Base-by-base conservation (phyloP, 306 rosid genomes). In the Adenanthera pavonina region DNA sequence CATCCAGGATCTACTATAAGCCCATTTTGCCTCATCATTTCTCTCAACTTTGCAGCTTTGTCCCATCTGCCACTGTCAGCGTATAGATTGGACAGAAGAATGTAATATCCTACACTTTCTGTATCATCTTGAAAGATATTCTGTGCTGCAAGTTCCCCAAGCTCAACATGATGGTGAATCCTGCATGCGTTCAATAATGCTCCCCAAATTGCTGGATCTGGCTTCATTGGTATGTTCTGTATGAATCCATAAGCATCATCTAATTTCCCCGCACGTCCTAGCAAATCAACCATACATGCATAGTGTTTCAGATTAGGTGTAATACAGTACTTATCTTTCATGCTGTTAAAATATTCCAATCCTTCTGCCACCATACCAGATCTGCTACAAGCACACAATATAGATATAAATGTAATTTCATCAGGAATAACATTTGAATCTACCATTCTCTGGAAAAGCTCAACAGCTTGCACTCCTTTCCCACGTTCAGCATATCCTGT, bases 181-280 rank as follows among this genome's bases (percentile, higher is more conserved):
- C 92, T 86, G 77, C 97, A 95, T 6, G 95, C 95, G 77, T 92
- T 95, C 78, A 95, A 74, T 70, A 95, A 87, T 72, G 97, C 98
- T 74, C 97, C 98, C 97, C 98, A 95, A 82, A 95, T 85, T 73
- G 97, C 92, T 10, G 95, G 84, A 69, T 92, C 98, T 44, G 95
- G 95, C 80, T 81, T 81, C 47, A 92, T 79, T 41, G 98, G 91
- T 89, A 92, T 92, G 56, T 88, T 86, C 81, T 84, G 85, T 83
- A 95, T 90, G 81, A 92, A 91, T 57, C 79, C 92, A 52, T 88
- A 83, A 57, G 95, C 97, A 19, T 85, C 90, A 36, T 89, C 90
- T 80, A 95, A 83, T 41, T 53, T 81, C 61, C 97, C 97, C 41
- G 91, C 89, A 41, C 94, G 95, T 17, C 98, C 97, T 68, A 92